These are phyloP conservation scores for Arthroderma uncinatum DNA, from an alignment of 2,329 filamentous ascomycete species.

Conservation along the genomic window DNA sequence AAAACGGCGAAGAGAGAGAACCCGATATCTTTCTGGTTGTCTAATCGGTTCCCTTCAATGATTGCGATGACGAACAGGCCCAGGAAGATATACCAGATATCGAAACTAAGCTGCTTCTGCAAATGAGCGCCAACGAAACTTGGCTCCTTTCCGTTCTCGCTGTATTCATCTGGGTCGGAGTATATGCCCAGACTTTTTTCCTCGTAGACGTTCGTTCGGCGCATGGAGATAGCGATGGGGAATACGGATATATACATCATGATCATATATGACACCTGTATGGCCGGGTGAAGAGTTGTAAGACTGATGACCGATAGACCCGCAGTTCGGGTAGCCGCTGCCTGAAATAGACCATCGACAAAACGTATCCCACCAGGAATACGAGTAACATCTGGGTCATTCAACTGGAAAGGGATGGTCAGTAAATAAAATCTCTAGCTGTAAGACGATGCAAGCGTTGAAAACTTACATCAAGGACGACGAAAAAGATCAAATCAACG, in stretches of 20 bases:
- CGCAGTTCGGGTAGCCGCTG: constrained; percentile 76
- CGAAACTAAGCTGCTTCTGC: constrained; percentile 86
- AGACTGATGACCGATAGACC: constrained; percentile 78
- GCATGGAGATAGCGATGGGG: constrained; percentile 89
- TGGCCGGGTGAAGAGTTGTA: constrained; percentile 68
- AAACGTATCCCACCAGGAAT: constrained; percentile 65
- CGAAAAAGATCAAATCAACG: constrained; percentile 79
- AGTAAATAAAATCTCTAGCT: constrained; percentile 17
- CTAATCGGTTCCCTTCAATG: constrained; percentile 63
- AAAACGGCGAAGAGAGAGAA: constrained; percentile 60
- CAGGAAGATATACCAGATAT: constrained; percentile 92
- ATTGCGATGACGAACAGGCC: constrained; percentile 90
- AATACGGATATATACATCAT: constrained; percentile 99
- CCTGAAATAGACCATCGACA: constrained; percentile 81
- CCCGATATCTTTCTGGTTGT: constrained; percentile 45
- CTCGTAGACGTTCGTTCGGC: constrained; percentile 91
- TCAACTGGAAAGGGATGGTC: constrained; percentile 44
- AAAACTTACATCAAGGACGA: constrained; percentile 69
- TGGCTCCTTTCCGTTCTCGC: constrained; percentile 47
- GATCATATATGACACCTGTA: constrained; percentile 87
- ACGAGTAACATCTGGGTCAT: constrained; percentile 55
- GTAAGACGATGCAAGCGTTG: constrained; percentile 11
- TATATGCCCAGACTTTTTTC: constrained; percentile 57
- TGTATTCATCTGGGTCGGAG: constrained; percentile 61
- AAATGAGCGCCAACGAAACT: constrained; percentile 88